These are phyloP conservation scores for Trichosanthes truncata DNA, from an alignment of 306 rosid genomes.

Conservation along the genomic window DNA sequence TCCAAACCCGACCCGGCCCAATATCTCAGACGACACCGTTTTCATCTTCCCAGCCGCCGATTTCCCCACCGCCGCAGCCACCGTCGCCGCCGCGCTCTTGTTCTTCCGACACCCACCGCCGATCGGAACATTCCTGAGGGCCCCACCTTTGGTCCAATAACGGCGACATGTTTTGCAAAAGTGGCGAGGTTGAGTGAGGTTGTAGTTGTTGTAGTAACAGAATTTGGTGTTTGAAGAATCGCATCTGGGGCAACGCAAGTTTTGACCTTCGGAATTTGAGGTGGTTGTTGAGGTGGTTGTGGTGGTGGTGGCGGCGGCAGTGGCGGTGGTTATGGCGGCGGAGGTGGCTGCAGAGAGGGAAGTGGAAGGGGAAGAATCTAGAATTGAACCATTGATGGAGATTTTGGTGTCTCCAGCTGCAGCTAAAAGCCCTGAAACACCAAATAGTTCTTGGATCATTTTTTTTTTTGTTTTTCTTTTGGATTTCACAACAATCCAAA, in stretches of 20 bases:
- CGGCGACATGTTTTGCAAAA: constrained; percentile 99
- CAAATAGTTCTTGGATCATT: constrained; percentile 91
- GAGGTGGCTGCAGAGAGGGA: constrained; percentile 19
- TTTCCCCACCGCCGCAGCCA: constrained; percentile 23
- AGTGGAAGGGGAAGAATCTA: constrained; percentile 20
- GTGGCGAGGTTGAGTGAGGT: constrained; percentile 97
- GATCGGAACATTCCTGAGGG: constrained; percentile 59
- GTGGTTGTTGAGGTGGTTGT: constrained; percentile 15
- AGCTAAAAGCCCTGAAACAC: constrained; percentile 40
- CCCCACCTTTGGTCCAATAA: constrained; percentile 84
- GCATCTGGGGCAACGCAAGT: constrained; percentile 64
- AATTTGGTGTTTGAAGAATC: constrained; percentile 84
- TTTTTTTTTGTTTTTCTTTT: constrained; percentile 26
- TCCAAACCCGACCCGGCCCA: constrained; percentile 30
- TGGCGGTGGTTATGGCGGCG: not conserved
- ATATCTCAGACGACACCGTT: constrained; percentile 37
- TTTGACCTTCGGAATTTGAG: constrained; percentile 36
- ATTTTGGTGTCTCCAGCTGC: constrained; percentile 38
- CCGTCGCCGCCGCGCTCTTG: constrained; percentile 32
- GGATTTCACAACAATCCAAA: constrained; percentile 77
- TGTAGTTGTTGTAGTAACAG: constrained; percentile 87
- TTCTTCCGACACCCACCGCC: constrained; percentile 76
- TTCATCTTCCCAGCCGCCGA: constrained; percentile 39
- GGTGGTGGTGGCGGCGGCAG: not conserved
- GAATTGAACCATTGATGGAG: constrained; percentile 33